These are phyloP conservation scores for Xylariaceae sp. DNA, from an alignment of 2,329 filamentous ascomycete species.

Conservation along the genomic window DNA sequence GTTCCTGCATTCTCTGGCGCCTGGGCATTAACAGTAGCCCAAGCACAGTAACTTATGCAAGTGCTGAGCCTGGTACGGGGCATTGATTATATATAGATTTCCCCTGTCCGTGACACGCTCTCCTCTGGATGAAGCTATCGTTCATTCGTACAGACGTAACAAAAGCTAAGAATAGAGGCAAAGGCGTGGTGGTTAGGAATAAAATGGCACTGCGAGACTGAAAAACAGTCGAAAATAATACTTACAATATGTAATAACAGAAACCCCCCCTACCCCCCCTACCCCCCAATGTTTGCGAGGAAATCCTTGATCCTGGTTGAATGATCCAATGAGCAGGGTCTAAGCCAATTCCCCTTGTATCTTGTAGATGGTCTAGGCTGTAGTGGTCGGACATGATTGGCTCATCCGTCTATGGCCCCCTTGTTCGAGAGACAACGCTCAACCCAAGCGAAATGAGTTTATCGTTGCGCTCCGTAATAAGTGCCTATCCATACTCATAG, in stretches of 20 bases:
- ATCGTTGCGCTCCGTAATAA: slow-evolving; percentile 1
- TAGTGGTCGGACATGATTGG: slow-evolving; percentile 27
- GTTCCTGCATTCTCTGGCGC: slow-evolving; percentile 25
- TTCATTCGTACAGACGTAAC: neutral
- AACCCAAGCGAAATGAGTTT: slow-evolving; percentile 36
- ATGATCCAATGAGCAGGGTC: slow-evolving; percentile 16
- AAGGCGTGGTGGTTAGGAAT: neutral
- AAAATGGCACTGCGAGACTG: neutral
- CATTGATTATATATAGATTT: neutral
- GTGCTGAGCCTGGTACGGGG: neutral
- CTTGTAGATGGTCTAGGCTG: slow-evolving; percentile 12
- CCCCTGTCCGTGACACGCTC: neutral
- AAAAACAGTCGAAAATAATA: neutral
- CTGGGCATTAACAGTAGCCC: neutral
- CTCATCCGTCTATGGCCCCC: slow-evolving; percentile 19
- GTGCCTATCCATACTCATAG: slow-evolving; percentile 1
- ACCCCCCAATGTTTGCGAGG: neutral
- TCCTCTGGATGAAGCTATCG: no score
- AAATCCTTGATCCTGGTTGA: slow-evolving; percentile 22
- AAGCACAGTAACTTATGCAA: neutral
- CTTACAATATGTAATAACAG: neutral
- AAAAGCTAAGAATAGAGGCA: neutral
- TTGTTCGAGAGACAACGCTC: slow-evolving; percentile 28
- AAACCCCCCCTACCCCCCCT: neutral
- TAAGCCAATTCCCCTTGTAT: slow-evolving; percentile 11